phyloP scores from a whole-genome alignment of 495 filamentous ascomycete species.

The Penicillium riverlandense region DNA sequence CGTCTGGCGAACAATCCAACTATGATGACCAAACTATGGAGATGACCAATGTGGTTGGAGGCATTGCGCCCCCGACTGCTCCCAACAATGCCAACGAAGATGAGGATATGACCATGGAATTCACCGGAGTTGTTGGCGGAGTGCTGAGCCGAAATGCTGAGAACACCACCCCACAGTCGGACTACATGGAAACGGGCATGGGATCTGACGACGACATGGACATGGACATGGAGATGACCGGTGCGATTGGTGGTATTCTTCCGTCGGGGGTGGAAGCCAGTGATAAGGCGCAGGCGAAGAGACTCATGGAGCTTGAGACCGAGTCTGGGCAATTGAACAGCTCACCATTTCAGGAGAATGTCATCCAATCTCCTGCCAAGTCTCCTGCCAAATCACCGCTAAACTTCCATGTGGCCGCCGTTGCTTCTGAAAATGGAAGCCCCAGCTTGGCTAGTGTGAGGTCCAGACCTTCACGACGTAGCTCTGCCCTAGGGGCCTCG shows the following conservation, averaged over 20 bases:
- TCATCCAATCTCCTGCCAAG: conserved; percentile 20
- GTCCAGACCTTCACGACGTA: conserved; percentile 48
- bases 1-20: conserved; percentile 30
- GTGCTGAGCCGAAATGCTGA: conserved; percentile 40
- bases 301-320: conserved; percentile 52
- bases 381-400: conserved; percentile 18
- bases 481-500: conserved; percentile 30
- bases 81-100: conserved; percentile 45
- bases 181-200: conserved; percentile 24
- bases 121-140: conserved; percentile 66
- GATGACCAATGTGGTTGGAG: conserved; percentile 67
- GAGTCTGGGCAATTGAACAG: conserved; percentile 47
- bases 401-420: conserved; percentile 28
- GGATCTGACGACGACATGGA: conserved; percentile 37
- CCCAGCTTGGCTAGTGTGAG: conserved; percentile 50
- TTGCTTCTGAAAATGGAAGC: conserved; percentile 53
- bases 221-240: conserved; percentile 65
- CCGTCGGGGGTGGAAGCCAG: conserved; percentile 28
- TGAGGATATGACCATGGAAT: conserved; percentile 76
- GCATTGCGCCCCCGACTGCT: conserved; percentile 38
- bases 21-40: conserved; percentile 68
- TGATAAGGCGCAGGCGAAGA: conserved; percentile 45
- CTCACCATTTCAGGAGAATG: conserved; percentile 45
- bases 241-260: conserved; percentile 63
- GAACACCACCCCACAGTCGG: conserved; percentile 15